A percentile compares a stretch with the other conserved stretches of the same genome.
These are phyloP conservation scores for Oenanthe sinensis DNA, from an alignment of 129 eudicot species.

Conservation along the genomic window DNA sequence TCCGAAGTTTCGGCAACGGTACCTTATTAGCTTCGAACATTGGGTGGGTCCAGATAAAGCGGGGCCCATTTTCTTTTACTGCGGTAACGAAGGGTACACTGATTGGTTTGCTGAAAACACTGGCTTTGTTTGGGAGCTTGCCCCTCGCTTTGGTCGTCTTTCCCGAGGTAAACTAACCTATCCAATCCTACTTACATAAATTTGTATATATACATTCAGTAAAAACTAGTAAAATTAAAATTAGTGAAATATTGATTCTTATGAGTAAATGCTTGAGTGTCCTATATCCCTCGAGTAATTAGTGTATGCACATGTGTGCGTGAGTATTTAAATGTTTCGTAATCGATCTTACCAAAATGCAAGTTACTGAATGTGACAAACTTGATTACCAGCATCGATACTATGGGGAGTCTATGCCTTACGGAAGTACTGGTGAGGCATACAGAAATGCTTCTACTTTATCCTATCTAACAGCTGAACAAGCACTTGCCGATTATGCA, in stretches of 20 bases:
- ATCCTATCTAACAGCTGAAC: slow-evolving; percentile 69
- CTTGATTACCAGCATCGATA: slow-evolving; percentile 68
- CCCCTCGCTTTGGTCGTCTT: slow-evolving; percentile 67
- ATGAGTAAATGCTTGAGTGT: too few relatives aligned
- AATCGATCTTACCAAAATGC: too few relatives aligned
- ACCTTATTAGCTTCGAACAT: slow-evolving; percentile 58
- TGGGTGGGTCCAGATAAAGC: slow-evolving; percentile 52
- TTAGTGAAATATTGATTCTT: too few relatives aligned
- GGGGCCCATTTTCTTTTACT: slow-evolving; percentile 77
- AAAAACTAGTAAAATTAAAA: too few relatives aligned
- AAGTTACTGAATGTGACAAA: too few relatives aligned
- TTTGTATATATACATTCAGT: too few relatives aligned
- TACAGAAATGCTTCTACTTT: slow-evolving; percentile 67
- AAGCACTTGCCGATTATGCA: slow-evolving; percentile 90
- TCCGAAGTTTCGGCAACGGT: slow-evolving; percentile 63
- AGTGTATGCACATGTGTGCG: not conserved
- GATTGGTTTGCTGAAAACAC: slow-evolving; percentile 88
- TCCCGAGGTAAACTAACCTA: slow-evolving; percentile 46
- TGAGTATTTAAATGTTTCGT: too few relatives aligned
- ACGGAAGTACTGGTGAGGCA: slow-evolving; percentile 58
- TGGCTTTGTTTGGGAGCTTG: slow-evolving; percentile 87
- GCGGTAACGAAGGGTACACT: slow-evolving; percentile 93
- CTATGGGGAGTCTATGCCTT: slow-evolving; percentile 91
- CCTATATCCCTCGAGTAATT: too few relatives aligned
- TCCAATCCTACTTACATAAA: too few relatives aligned